These are phyloP conservation scores for Filobasidium floriforme DNA, from an alignment of 768 basidiomycete genomes.

Conservation along the genomic window DNA sequence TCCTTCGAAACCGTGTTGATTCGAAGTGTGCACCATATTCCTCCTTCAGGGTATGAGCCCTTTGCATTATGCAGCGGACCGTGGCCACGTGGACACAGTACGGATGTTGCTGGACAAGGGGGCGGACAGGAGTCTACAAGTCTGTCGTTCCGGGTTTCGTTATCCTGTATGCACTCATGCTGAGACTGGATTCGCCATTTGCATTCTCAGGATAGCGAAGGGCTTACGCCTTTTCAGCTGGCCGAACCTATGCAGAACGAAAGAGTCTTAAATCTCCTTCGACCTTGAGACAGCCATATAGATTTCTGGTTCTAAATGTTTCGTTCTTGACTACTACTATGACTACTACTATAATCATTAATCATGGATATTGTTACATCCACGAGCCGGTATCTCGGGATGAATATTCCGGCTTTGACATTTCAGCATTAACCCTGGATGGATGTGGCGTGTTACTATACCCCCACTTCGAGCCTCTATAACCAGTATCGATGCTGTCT, in stretches of 20 bases:
- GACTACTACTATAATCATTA: too few relatives aligned
- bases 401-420: too few relatives aligned
- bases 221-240: slow-evolving; percentile 56
- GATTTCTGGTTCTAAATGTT: too few relatives aligned
- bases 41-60: slow-evolving; percentile 70
- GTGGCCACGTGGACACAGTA: slow-evolving; percentile 60
- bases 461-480: too few relatives aligned
- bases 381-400: too few relatives aligned
- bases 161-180: too few relatives aligned
- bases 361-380: too few relatives aligned
- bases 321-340: too few relatives aligned
- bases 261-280: slow-evolving; percentile 46
- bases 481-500: too few relatives aligned
- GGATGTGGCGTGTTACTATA: too few relatives aligned
- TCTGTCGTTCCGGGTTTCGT: slow-evolving; percentile 34
- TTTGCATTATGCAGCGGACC: slow-evolving; percentile 76
- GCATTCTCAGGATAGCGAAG: slow-evolving; percentile 58
- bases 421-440: too few relatives aligned
- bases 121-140: slow-evolving; percentile 61
- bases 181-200: slow-evolving; percentile 10
- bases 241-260: slow-evolving; percentile 57
- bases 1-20: background rate
- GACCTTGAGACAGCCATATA: background rate
- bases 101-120: slow-evolving; percentile 57
- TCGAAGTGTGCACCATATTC: background rate